Evolutionary conservation across 163 green algal species (phyloP).

Genomic region (Scenedesmus sp.): DNA sequence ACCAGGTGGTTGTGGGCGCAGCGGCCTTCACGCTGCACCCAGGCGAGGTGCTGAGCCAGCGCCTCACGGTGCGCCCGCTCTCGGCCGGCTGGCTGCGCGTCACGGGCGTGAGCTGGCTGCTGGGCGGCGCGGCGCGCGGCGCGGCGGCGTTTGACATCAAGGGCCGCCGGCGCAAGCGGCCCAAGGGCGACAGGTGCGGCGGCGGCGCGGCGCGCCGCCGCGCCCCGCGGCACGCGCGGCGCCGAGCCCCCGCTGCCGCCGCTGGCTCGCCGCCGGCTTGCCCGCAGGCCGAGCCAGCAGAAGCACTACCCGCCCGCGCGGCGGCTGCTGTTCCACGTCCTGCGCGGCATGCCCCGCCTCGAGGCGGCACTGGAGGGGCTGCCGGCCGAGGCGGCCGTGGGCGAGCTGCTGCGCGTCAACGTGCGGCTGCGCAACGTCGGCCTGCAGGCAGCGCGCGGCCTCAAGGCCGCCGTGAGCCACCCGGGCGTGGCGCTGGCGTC

Average conservation of each 20-base stretch:
- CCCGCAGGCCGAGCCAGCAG: conserved; percentile 57
- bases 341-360: conserved; percentile 76
- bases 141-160: conserved; percentile 55
- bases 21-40: not conserved
- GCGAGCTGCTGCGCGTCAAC: conserved; percentile 61
- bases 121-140: conserved; percentile 66
- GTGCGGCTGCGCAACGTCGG: conserved; percentile 59
- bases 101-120: conserved; percentile 72
- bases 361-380: conserved; percentile 62
- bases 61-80: conserved; percentile 64
- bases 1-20: no score
- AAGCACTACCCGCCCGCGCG: conserved; percentile 59
- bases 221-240: no score
- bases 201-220: not conserved
- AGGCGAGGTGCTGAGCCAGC: conserved; percentile 59
- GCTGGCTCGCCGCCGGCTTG: not conserved
- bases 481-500: conserved; percentile 48
- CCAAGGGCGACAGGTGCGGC: conserved; percentile 57
- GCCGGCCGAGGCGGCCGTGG: conserved; percentile 62
- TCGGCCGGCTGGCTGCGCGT: conserved; percentile 70
- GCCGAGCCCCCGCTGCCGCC: no score
- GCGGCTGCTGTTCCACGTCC: conserved; percentile 69
- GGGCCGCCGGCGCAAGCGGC: conserved; percentile 53
- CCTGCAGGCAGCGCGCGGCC: conserved; percentile 11
- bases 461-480: conserved; percentile 56